phyloP scores from a whole-genome alignment of 176 grass and related monocot species.

The Oryza glaberrima region DNA sequence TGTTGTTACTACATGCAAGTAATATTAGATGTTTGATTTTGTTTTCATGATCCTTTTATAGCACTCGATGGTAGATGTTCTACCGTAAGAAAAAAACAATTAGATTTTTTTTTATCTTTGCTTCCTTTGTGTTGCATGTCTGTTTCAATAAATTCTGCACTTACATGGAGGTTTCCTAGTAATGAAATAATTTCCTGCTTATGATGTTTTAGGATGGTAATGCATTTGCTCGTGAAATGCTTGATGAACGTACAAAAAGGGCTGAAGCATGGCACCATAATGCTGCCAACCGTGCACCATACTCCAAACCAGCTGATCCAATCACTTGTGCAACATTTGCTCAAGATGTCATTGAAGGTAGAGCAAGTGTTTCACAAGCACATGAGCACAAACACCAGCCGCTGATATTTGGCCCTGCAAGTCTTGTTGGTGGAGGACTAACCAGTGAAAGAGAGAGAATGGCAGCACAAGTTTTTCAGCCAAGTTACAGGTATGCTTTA shows the following conservation, averaged over 20 bases:
- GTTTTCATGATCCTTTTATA: background rate
- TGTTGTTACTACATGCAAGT: too few relatives aligned
- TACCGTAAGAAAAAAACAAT: background rate
- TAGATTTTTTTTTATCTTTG: background rate
- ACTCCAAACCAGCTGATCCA: slow-evolving; percentile 82
- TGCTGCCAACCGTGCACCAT: slow-evolving; percentile 59
- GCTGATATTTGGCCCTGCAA: slow-evolving; percentile 93
- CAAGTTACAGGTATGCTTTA: slow-evolving; percentile 74
- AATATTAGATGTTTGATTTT: background rate
- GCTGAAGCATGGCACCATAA: slow-evolving; percentile 87
- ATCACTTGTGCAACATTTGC: slow-evolving; percentile 97
- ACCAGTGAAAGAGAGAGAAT: slow-evolving; percentile 80
- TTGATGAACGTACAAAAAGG: slow-evolving; percentile 68
- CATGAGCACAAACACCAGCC: slow-evolving; percentile 92
- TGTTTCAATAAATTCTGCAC: background rate
- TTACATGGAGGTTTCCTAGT: background rate
- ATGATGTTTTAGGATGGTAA: slow-evolving; percentile 53
- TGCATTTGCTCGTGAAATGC: slow-evolving; percentile 85
- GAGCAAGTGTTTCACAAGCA: slow-evolving; percentile 85
- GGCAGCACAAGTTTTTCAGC: slow-evolving; percentile 87
- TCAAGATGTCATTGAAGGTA: slow-evolving; percentile 94
- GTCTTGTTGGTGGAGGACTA: slow-evolving; percentile 68
- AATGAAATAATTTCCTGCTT: background rate
- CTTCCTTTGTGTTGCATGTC: background rate
- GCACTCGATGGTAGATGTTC: slow-evolving; percentile 1